Percentiles rank a stretch among this genome's conserved stretches.
Evolutionary conservation across 2,329 filamentous ascomycete species (phyloP).

Genomic region (Stemphylium beticola): DNA sequence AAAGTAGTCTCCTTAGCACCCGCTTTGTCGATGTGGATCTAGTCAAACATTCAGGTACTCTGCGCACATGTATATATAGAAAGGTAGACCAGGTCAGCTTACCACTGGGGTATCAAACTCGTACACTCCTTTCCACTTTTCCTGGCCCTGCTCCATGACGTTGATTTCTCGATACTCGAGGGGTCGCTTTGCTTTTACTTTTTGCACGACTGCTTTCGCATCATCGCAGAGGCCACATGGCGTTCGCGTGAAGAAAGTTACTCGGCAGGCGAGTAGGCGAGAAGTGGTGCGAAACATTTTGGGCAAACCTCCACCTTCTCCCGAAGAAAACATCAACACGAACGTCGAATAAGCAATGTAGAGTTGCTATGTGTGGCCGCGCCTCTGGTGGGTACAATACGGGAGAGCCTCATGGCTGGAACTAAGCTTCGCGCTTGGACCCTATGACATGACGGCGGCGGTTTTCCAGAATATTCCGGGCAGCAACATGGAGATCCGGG

Average conservation of each 20-base stretch:
- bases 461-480: slow-evolving; percentile 48
- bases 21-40: slow-evolving; percentile 68
- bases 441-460: slow-evolving; percentile 33
- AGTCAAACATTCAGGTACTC: slow-evolving; percentile 32
- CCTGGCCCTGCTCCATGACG: slow-evolving; percentile 67
- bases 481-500: slow-evolving; percentile 20
- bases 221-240: slow-evolving; percentile 74
- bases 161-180: slow-evolving; percentile 74
- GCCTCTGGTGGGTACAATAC: not conserved
- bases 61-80: slow-evolving; percentile 1
- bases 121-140: slow-evolving; percentile 74
- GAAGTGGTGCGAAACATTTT: slow-evolving; percentile 43
- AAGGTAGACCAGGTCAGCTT: slow-evolving; percentile 29
- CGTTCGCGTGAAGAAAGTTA: slow-evolving; percentile 76
- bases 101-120: slow-evolving; percentile 85
- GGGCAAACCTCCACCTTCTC: not conserved
- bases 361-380: not conserved
- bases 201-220: slow-evolving; percentile 70
- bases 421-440: slow-evolving; percentile 21
- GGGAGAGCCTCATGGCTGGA: slow-evolving; percentile 2
- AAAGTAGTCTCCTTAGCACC: slow-evolving; percentile 58
- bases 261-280: slow-evolving; percentile 55
- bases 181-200: slow-evolving; percentile 69
- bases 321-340: not conserved
- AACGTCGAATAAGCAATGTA: not conserved